Percentiles rank a stretch among this genome's conserved stretches.
Conservation (phyloP, 164 flowering plant species). For the Macadamia tetraphylla region DNA sequence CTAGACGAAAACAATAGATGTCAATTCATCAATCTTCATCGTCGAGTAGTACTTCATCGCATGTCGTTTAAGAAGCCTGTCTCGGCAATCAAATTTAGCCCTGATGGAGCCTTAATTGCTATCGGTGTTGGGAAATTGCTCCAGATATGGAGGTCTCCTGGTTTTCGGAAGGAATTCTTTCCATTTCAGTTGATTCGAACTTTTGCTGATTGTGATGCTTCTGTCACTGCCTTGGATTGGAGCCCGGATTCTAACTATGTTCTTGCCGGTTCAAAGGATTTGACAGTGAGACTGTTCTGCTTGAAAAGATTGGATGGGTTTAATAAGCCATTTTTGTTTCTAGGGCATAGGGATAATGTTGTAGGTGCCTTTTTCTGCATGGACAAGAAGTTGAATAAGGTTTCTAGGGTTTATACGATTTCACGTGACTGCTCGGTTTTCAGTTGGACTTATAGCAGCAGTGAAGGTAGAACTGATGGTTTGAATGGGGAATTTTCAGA, state of each 20-base stretch:
- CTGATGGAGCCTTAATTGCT: slow-evolving; percentile 66
- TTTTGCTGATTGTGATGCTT: slow-evolving; percentile 57
- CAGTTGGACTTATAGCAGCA: slow-evolving; percentile 50
- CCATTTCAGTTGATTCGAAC: slow-evolving; percentile 73
- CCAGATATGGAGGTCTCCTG: slow-evolving; percentile 89
- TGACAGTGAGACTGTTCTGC: slow-evolving; percentile 70
- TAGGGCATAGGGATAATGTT: slow-evolving; percentile 74
- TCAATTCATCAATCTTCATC: slow-evolving; percentile 66
- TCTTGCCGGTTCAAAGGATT: slow-evolving; percentile 79
- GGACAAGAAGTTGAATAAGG: slow-evolving; percentile 48
- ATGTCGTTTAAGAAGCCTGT: slow-evolving; percentile 69
- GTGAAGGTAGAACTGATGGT: slow-evolving; percentile 23
- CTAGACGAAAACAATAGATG: slow-evolving; percentile 71
- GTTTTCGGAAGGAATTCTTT: slow-evolving; percentile 70
- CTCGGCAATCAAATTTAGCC: slow-evolving; percentile 57
- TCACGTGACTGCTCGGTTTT: slow-evolving; percentile 70
- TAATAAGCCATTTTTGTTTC: slow-evolving; percentile 62
- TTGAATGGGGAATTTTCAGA: slow-evolving; percentile 28
- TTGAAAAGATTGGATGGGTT: slow-evolving; percentile 35
- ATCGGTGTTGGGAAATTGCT: slow-evolving; percentile 69
- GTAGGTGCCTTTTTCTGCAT: slow-evolving; percentile 64
- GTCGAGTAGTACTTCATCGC: slow-evolving; percentile 72
- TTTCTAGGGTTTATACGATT: slow-evolving; percentile 48
- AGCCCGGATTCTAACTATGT: slow-evolving; percentile 63
- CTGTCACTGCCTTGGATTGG: slow-evolving; percentile 71